A percentile compares a stretch with the other conserved stretches of the same genome.
Conservation (phyloP, 352 stramenopile genomes). For the Globisporangium echinulatum region DNA sequence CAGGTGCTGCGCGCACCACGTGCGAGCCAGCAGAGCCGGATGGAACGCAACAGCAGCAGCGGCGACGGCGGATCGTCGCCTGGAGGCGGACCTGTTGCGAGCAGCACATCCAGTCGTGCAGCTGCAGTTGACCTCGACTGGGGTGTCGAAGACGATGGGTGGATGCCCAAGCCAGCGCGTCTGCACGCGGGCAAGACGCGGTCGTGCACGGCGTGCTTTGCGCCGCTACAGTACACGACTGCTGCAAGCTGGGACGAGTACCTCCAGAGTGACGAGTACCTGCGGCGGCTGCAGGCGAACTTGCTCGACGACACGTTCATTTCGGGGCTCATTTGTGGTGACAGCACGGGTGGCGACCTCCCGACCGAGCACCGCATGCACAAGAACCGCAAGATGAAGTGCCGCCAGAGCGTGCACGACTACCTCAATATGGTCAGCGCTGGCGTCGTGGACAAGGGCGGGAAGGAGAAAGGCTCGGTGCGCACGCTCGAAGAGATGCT, state of each 20-base stretch:
- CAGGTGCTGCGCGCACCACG: not conserved
- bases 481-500: slow-evolving; percentile 80
- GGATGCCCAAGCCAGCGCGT: slow-evolving; percentile 79
- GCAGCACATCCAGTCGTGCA: not conserved
- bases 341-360: slow-evolving; percentile 60
- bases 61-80: slow-evolving; percentile 1
- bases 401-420: slow-evolving; percentile 70
- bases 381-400: slow-evolving; percentile 79
- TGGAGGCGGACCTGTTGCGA: not conserved
- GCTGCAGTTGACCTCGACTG: slow-evolving; percentile 10
- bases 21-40: slow-evolving; percentile 5
- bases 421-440: slow-evolving; percentile 82
- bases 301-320: slow-evolving; percentile 76
- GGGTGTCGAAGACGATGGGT: slow-evolving; percentile 53
- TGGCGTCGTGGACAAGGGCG: slow-evolving; percentile 59
- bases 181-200: slow-evolving; percentile 76
- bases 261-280: slow-evolving; percentile 71
- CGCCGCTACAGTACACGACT: slow-evolving; percentile 61
- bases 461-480: slow-evolving; percentile 72
- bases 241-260: slow-evolving; percentile 78
- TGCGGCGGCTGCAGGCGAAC: slow-evolving; percentile 64
- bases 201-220: slow-evolving; percentile 73
- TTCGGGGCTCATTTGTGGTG: slow-evolving; percentile 69
- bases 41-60: slow-evolving; percentile 11
- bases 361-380: slow-evolving; percentile 84